phyloP scores from a whole-genome alignment of 2,329 filamentous ascomycete species.

The Colletotrichum karsti region DNA sequence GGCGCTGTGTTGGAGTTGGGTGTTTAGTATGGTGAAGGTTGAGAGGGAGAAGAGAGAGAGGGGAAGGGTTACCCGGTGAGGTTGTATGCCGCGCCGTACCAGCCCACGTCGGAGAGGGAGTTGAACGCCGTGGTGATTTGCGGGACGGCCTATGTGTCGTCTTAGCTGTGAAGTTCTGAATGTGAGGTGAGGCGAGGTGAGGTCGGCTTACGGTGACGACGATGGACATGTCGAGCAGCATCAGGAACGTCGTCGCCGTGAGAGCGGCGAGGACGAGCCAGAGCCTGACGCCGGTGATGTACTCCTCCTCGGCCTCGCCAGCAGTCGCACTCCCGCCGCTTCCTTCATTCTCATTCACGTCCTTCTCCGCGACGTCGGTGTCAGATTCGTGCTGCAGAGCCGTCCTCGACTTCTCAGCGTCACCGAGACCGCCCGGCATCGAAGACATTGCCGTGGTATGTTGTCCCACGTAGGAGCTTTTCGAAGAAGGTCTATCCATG shows the following conservation, averaged over 20 bases:
- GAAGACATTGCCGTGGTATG: no score
- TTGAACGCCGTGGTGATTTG: constrained; percentile 60
- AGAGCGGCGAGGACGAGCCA: constrained; percentile 45
- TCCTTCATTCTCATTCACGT: background rate
- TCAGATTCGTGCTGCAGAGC: background rate
- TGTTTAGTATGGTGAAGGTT: background rate
- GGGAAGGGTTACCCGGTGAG: constrained; percentile 47
- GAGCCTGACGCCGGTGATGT: constrained; percentile 42
- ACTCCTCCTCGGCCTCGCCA: constrained; percentile 11
- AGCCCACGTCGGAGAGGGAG: constrained; percentile 60
- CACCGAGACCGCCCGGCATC: background rate
- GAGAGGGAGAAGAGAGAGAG: background rate
- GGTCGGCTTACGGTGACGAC: constrained; percentile 52
- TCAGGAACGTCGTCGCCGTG: constrained; percentile 53
- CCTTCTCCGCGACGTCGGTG: background rate
- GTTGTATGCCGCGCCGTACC: constrained; percentile 62
- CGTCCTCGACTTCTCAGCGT: background rate
- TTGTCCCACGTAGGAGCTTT: background rate
- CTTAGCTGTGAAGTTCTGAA: background rate
- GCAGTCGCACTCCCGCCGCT: background rate
- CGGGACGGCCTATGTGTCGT: constrained; percentile 51
- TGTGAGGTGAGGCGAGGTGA: background rate
- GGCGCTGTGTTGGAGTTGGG: constrained; percentile 45
- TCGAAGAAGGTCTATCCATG: background rate
- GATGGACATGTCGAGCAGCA: constrained; percentile 62